Evolutionary conservation across 1,139 yeast species (phyloP).

Genomic region (Candida albicans): DNA sequence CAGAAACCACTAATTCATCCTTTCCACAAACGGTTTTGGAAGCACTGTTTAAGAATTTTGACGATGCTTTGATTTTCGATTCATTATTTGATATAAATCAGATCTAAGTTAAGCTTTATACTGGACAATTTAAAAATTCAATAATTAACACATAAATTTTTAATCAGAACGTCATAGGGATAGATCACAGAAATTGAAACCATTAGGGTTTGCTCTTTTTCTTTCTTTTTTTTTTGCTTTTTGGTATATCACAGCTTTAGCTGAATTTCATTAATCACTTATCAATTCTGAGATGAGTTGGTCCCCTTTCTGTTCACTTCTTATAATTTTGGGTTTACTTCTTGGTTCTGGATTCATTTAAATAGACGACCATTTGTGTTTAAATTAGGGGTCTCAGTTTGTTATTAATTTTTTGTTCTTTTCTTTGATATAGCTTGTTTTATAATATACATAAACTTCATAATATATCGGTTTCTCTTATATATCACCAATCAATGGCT

Average conservation of each 20-base stretch:
- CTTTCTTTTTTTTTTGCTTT: too few species aligned
- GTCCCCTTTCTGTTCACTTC: too few species aligned
- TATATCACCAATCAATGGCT: conserved; percentile 42
- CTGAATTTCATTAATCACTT: too few species aligned
- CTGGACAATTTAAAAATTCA: neutral
- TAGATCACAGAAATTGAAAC: too few species aligned
- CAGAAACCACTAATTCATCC: neutral
- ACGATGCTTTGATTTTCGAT: conserved; percentile 10
- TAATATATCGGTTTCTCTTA: neutral
- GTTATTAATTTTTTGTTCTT: neutral
- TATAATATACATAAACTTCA: neutral
- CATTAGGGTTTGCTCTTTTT: too few species aligned
- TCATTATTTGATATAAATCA: conserved; percentile 8
- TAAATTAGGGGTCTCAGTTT: neutral
- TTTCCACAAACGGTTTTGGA: conserved; percentile 1
- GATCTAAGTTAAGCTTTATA: neutral
- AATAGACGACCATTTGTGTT: too few species aligned
- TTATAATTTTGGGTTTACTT: too few species aligned
- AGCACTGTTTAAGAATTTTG: conserved; percentile 4
- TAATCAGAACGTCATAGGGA: too few species aligned
- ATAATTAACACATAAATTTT: neutral
- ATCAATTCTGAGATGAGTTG: too few species aligned
- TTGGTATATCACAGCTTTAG: too few species aligned
- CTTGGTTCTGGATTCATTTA: too few species aligned
- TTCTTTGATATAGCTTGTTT: neutral